Percentiles rank a stretch among this genome's conserved stretches.
Evolutionary conservation across 2,329 filamentous ascomycete genomes (phyloP).

Genomic region (Rhinocladiella similis): DNA sequence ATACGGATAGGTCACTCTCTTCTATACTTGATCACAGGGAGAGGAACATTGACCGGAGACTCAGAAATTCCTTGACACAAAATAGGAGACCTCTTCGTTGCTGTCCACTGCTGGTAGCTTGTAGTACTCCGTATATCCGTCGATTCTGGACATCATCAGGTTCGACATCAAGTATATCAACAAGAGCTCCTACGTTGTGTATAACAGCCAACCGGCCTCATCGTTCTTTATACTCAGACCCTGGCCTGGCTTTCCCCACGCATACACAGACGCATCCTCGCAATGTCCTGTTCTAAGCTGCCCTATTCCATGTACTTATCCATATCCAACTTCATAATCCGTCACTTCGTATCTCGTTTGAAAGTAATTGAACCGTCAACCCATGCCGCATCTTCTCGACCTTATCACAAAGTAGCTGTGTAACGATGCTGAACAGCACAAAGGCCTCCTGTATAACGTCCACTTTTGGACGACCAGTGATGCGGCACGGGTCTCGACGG

Average conservation of each 20-base stretch:
- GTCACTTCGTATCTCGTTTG: constrained; percentile 24
- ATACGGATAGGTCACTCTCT: too few relatives aligned
- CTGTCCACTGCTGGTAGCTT: background rate
- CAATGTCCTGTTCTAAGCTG: background rate
- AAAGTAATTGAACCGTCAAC: background rate
- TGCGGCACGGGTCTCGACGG: too few relatives aligned
- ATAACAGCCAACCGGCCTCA: background rate
- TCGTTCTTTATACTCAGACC: background rate
- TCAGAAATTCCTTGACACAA: background rate
- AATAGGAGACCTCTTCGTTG: background rate
- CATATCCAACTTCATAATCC: constrained; percentile 23
- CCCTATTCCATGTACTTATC: constrained; percentile 3
- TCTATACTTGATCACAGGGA: too few relatives aligned
- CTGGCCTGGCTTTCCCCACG: background rate
- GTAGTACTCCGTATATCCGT: background rate
- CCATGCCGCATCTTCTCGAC: background rate
- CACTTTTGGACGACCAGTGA: too few relatives aligned
- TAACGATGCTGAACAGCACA: background rate
- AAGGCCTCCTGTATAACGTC: too few relatives aligned
- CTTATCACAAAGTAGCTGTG: background rate
- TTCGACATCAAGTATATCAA: background rate
- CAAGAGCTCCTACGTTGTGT: background rate
- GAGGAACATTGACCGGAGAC: too few relatives aligned
- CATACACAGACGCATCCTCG: background rate
- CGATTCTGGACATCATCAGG: background rate